Evolutionary conservation across 2,329 filamentous ascomycete species (phyloP), one percentile per base, ranked within the genome.

Genomic region (Colletotrichum filicis): DNA sequence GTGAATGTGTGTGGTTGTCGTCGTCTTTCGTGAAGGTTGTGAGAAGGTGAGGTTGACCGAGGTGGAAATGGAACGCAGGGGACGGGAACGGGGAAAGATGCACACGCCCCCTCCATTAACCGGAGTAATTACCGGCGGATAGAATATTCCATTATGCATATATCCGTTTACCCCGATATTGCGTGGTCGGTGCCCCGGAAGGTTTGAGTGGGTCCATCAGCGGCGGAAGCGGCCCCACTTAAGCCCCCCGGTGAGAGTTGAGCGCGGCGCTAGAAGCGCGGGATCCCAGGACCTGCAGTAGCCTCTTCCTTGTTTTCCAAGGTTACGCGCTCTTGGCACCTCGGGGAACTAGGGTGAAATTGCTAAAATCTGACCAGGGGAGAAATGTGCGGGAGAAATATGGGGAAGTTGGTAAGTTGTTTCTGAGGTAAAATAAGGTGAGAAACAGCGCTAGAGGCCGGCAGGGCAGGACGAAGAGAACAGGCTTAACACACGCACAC

Each of bases 251-350:
- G 26, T 24, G 49, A 59, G 37, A 58, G 53, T 35, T 42, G 63
- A 58, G 49, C n/a, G 57, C 42, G 26, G 52, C 68, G 68, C 71
- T 71, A 74, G 8, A 26, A 61, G 58, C 52, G 70, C 65, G 26
- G 73, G 37, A 74, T 70, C 73, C 73, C 61, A 70, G 73, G 67
- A 65, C 73, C 73, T 74, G 73, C 73, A 73, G 56, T 74, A 74
- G 73, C 53, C 46, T 35, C 55, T 56, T 49, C 55, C 56, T 57
- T 52, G 35, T 66, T 65, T 69, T 66, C 61, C 71, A 73, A 73
- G 71, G 66, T 56, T 49, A 65, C 56, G 66, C 26, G 53, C 55
- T 56, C 71, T 73, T 73, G 67, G 66, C 66, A 61, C 56, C 60
- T 37, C 22, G 58, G 53, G 58, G 28, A 49, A 37, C 26, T n/a